Base-by-base conservation (phyloP, 108 stramenopile genomes). In the Fragilaria radians region DNA sequence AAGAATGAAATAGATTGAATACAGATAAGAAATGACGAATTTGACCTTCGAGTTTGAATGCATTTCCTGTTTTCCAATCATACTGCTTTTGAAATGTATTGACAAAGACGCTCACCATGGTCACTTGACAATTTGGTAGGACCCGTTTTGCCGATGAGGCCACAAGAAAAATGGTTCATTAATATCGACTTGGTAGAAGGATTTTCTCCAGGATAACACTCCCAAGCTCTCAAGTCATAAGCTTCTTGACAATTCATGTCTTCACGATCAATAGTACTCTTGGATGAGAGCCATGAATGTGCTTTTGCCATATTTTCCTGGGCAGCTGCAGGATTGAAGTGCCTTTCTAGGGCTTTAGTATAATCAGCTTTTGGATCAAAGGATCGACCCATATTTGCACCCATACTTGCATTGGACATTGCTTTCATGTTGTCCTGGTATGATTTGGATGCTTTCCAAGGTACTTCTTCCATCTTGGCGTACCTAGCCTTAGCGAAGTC, bases 361-460 rank as follows among this genome's bases (percentile, higher is more conserved):
- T 67, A 46, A 52, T 82, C 74, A n/a, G 62, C 52, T 7, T 49
- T 65, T 14, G 66, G 57, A 59, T 71, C 62, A 48, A 73, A 76
- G 5, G 74, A 55, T 19, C 80, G 70, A 9, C 80, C 80, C 5
- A 70, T 59, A 50, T 82, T 82, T 4, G 68, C 79, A 28, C 77
- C 74, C 73, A 70, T 78, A 53, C 55, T 68, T 17, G 64, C 28
- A 54, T 22, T 28, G 1, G 3, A 69, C 30, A 75, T 72, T 24
- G 57, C 62, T 46, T 68, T 65, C 49, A 28, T 17, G 34, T 73
- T 80, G 28, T 83, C 77, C 45, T 74, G 73, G 14, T 32, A 77
- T 31, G 70, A 48, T 46, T 73, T 70, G n/a, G 29, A 52, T 29
- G 70, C 63, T 32, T 64, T 62, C 78, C 78, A 82, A 21, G 47